Conservation (phyloP, 2,329 filamentous ascomycete genomes). For the Nemania diffusa region DNA sequence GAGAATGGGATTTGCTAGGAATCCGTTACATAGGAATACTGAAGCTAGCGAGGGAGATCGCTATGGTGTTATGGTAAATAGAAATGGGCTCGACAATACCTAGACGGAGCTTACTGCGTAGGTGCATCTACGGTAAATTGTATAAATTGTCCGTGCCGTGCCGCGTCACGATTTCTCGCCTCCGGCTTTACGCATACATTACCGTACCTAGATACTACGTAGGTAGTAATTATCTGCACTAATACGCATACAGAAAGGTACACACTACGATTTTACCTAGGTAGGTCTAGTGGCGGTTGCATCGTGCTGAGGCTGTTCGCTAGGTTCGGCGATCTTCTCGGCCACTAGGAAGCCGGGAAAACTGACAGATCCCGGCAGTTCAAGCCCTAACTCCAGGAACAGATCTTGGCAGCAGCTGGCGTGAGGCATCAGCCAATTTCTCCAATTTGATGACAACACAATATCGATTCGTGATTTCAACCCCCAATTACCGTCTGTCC, state of each 20-base stretch:
- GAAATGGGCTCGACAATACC: neutral
- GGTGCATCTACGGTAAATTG: no score
- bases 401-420: conserved; percentile 30
- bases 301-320: neutral
- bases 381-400: conserved; percentile 29
- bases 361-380: conserved; percentile 27
- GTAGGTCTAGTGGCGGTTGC: neutral
- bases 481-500: conserved; percentile 14
- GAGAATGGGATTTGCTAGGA: neutral
- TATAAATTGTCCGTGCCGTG: no score
- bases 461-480: conserved; percentile 32
- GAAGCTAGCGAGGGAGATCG: neutral
- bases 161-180: no score
- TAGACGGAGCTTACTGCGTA: no score
- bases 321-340: conserved; percentile 16
- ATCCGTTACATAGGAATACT: no score
- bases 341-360: conserved; percentile 19
- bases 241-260: no score
- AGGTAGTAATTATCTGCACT: no score
- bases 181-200: neutral
- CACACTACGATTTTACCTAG: neutral
- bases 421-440: conserved; percentile 22
- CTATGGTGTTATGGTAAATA: neutral
- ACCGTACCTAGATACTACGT: no score
- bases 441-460: conserved; percentile 30